Evolutionary conservation across 768 basidiomycete genomes (phyloP).

Genomic region (Chalciporus pseudorubinellus): DNA sequence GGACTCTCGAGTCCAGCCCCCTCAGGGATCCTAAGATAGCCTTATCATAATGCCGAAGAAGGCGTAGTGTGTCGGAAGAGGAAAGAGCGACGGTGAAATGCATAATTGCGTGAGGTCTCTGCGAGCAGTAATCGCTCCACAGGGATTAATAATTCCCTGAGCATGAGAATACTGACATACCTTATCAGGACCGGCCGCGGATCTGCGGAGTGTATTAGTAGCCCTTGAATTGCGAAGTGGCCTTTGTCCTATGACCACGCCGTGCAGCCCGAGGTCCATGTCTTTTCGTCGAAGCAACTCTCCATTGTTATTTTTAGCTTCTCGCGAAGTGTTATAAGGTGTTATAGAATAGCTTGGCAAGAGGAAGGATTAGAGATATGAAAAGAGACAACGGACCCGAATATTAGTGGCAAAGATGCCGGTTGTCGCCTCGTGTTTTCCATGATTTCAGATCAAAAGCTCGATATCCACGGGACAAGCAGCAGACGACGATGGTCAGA

Average conservation of each 20-base stretch:
- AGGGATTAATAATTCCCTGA: slow-evolving; percentile 11
- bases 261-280: slow-evolving; percentile 14
- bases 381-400: slow-evolving; percentile 14
- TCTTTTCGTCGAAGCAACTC: slow-evolving; percentile 1
- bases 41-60: slow-evolving; percentile 24
- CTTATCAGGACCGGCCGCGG: slow-evolving; percentile 25
- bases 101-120: slow-evolving; percentile 18
- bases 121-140: slow-evolving; percentile 18
- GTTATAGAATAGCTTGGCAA: neutral
- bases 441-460: neutral
- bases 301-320: slow-evolving; percentile 4
- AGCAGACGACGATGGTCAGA: neutral
- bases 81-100: slow-evolving; percentile 27
- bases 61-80: slow-evolving; percentile 17
- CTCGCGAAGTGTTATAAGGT: neutral
- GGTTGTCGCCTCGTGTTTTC: slow-evolving; percentile 6
- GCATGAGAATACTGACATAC: slow-evolving; percentile 28
- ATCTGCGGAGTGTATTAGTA: slow-evolving; percentile 23
- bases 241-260: slow-evolving; percentile 2
- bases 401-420: slow-evolving; percentile 5
- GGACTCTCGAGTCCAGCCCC: slow-evolving; percentile 23
- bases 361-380: slow-evolving; percentile 1
- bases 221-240: slow-evolving; percentile 2
- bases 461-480: neutral
- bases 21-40: slow-evolving; percentile 29